phyloP scores from a whole-genome alignment of 805 yeast genomes.

The Kodamaea hsintzibuensis region DNA sequence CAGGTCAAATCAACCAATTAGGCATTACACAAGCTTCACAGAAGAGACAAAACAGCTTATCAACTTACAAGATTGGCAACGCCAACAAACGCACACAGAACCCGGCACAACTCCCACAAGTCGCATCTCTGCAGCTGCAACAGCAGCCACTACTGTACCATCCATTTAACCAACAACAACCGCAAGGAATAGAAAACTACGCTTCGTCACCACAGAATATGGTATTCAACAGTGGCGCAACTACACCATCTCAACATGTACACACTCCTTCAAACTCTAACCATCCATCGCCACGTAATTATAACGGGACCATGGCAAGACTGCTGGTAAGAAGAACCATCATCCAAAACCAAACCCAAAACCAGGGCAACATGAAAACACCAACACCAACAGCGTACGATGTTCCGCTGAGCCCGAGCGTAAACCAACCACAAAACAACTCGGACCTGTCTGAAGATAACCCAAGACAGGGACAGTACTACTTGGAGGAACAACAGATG shows the following conservation, averaged over 20 bases:
- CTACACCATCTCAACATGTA: neutral
- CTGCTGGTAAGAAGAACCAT: constrained; percentile 17
- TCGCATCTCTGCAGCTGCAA: neutral
- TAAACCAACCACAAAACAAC: constrained; percentile 29
- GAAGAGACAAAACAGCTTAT: constrained; percentile 42
- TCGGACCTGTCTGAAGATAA: constrained; percentile 40
- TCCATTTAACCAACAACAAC: neutral
- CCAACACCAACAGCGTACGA: constrained; percentile 44
- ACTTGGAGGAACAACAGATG: constrained; percentile 1
- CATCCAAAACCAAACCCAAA: constrained; percentile 8
- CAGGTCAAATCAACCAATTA: constrained; percentile 1
- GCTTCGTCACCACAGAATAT: constrained; percentile 4
- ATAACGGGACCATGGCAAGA: constrained; percentile 7
- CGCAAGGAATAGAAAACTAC: neutral
- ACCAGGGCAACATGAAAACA: constrained; percentile 26
- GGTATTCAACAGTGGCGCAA: constrained; percentile 2
- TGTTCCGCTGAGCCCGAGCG: constrained; percentile 41
- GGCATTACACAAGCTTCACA: neutral
- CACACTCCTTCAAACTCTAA: constrained; percentile 9
- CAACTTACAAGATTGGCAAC: constrained; percentile 32
- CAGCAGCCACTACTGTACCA: neutral
- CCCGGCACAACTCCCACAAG: constrained; percentile 15
- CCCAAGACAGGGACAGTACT: neutral
- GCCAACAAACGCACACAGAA: constrained; percentile 38
- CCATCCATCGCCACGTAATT: constrained; percentile 11